phyloP scores from a whole-genome alignment of 1,284 basidiomycete species.

The Porogramme epimiltina region DNA sequence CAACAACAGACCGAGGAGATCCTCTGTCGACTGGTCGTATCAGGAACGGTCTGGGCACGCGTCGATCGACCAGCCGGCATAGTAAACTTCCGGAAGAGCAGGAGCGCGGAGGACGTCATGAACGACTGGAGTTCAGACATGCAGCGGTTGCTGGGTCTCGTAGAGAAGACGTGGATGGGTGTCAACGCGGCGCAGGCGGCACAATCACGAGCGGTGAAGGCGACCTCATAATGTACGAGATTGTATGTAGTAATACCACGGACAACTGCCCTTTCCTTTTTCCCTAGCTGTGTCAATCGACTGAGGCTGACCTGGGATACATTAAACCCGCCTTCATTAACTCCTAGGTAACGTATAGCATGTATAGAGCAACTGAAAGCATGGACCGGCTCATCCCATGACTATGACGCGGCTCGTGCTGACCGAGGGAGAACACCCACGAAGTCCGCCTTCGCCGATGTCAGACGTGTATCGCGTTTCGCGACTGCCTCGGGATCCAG shows the following conservation, averaged over 20 bases:
- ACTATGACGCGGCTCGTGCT: not conserved
- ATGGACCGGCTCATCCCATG: not conserved
- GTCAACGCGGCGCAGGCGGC: constrained; percentile 86
- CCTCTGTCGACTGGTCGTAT: constrained; percentile 88
- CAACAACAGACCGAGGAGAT: constrained; percentile 84
- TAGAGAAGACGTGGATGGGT: constrained; percentile 90
- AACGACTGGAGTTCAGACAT: constrained; percentile 98
- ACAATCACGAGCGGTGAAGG: constrained; percentile 61
- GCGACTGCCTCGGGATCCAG: not conserved
- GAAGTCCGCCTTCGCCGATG: constrained; percentile 13
- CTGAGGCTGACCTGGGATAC: too few relatives aligned
- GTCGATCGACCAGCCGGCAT: constrained; percentile 92
- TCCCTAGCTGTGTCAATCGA: not conserved
- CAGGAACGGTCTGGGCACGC: constrained; percentile 90
- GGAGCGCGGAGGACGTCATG: constrained; percentile 86
- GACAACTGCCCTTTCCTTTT: constrained; percentile 19
- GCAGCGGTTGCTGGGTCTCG: constrained; percentile 80
- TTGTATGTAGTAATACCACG: constrained; percentile 27
- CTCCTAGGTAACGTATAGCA: constrained; percentile 1
- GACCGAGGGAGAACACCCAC: constrained; percentile 1
- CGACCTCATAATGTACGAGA: constrained; percentile 23
- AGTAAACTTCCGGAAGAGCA: constrained; percentile 82
- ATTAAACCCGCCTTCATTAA: constrained; percentile 7
- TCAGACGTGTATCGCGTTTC: constrained; percentile 6
- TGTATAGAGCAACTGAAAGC: constrained; percentile 3